Percentiles rank a stretch among this genome's conserved stretches.
phyloP scores from a whole-genome alignment of 164 flowering plant species.

The Hamamelis virginiana region DNA sequence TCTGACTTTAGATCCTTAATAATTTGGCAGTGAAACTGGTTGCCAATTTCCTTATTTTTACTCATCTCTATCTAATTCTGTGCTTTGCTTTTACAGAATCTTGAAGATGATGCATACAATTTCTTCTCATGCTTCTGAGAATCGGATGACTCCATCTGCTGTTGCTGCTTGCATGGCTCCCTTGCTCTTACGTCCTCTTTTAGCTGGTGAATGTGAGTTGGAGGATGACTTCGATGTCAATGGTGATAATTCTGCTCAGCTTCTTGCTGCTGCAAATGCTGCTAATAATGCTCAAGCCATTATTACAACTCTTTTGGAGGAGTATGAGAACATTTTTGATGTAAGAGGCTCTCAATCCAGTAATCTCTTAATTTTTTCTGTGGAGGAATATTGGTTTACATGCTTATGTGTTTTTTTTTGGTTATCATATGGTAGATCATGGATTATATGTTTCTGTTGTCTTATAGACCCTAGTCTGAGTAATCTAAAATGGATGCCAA shows the following conservation, averaged over 20 bases:
- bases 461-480: neutral
- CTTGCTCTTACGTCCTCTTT: slow-evolving; percentile 84
- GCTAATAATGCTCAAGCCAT: slow-evolving; percentile 98
- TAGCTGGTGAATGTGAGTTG: slow-evolving; percentile 96
- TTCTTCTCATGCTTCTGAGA: slow-evolving; percentile 78
- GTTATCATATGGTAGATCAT: neutral
- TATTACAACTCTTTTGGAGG: slow-evolving; percentile 84
- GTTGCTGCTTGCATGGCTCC: slow-evolving; percentile 99
- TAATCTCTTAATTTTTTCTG: neutral
- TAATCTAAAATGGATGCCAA: neutral
- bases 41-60: neutral
- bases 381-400: neutral
- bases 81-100: slow-evolving; percentile 48
- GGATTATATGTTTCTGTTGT: neutral
- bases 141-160: slow-evolving; percentile 92
- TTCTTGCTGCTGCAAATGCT: slow-evolving; percentile 99
- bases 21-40: neutral
- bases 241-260: slow-evolving; percentile 92
- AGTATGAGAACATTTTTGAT: slow-evolving; percentile 85
- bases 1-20: no score
- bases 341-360: slow-evolving; percentile 43
- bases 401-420: neutral
- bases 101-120: slow-evolving; percentile 94
- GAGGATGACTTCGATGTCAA: slow-evolving; percentile 82
- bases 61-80: neutral